Evolutionary conservation across 768 basidiomycete species (phyloP), one percentile per base, ranked within the genome.

Genomic region (Mycena olivaceomarginata): DNA sequence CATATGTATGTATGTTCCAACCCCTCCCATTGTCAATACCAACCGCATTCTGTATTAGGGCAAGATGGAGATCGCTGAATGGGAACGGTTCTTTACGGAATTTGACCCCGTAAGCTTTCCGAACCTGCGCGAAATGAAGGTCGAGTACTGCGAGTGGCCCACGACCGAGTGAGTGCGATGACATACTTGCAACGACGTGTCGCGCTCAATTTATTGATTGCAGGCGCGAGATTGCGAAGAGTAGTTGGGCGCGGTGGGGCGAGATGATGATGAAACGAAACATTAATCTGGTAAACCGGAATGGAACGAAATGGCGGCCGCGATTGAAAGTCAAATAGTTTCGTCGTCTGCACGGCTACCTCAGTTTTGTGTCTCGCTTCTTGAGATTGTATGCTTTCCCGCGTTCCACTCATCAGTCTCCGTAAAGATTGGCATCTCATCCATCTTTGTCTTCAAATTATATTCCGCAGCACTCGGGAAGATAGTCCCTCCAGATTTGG

Each of bases 61-160:
- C 4, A 63, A 69, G 5, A 20, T 18, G 0, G 9, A 20, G 2
- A 13, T 39, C 31, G 41, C 53, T n/a, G 15, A 7, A 39, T 77
- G 76, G 76, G 67, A 72, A 12, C 12, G 3, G 6, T 77, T 73
- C 51, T 70, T 77, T 16, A 51, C 4, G 13, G 6, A 11, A 0
- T 72, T 72, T 31, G 53, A 67, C 13, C 57, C 60, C 15, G 31
- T 12, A 43, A 5, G 10, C 12, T 62, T 70, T 25, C 76, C 76
- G n/a, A 74, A 43, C 41, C 41, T 77, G 56, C 60, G n/a, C 18
- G 67, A 77, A 60, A 73, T 77, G 15, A 20, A 59, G 20, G 20
- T 77, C 40, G 40, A 11, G 13, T 53, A n/a, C 67, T 73, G n/a
- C 53, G 22, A 11, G 40, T 77, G 76, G 76, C 76, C 70, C 3